A percentile compares a stretch with the other conserved stretches of the same genome.
Evolutionary conservation across 2,329 filamentous ascomycete species (phyloP).

Genomic region (Clonostachys byssicola): DNA sequence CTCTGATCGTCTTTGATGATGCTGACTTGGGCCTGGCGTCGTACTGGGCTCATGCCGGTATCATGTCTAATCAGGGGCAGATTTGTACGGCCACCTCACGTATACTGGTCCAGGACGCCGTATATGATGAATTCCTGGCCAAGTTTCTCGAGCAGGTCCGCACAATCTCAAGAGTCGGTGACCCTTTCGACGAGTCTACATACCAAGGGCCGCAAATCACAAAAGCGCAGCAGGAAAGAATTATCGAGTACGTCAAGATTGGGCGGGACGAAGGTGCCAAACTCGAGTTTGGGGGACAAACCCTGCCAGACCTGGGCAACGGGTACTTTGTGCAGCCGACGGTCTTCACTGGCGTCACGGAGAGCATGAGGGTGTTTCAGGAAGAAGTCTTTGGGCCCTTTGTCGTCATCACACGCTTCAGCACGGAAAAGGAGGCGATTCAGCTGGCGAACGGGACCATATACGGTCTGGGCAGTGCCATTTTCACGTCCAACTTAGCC

Average conservation of each 20-base stretch:
- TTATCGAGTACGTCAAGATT: conserved; percentile 52
- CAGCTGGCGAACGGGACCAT: conserved; percentile 26
- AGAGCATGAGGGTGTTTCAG: conserved; percentile 10
- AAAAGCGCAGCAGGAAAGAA: conserved; percentile 57
- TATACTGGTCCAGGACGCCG: conserved; percentile 49
- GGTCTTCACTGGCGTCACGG: conserved; percentile 12
- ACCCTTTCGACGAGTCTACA: conserved; percentile 18
- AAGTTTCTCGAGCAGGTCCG: conserved; percentile 49
- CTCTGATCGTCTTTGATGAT: conserved; percentile 53
- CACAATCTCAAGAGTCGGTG: conserved; percentile 22
- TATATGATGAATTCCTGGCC: conserved; percentile 54
- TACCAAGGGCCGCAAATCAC: conserved; percentile 35
- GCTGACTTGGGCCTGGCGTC: conserved; percentile 57
- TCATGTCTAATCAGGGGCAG: conserved; percentile 50
- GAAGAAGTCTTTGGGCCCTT: conserved; percentile 20
- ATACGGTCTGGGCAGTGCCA: conserved; percentile 46
- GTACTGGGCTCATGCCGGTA: conserved; percentile 33
- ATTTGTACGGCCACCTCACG: conserved; percentile 52
- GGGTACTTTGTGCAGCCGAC: conserved; percentile 16
- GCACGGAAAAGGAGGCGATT: conserved; percentile 13
- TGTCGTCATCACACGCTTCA: conserved; percentile 10
- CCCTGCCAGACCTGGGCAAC: conserved; percentile 1
- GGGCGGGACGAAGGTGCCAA: conserved; percentile 19
- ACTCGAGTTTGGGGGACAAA: conserved; percentile 5
- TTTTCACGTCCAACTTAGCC: conserved; percentile 48